A percentile compares a stretch with the other conserved stretches of the same genome.
phyloP scores from a whole-genome alignment of 2,329 filamentous ascomycete genomes.

The Magnaporthiopsis rhizophila region DNA sequence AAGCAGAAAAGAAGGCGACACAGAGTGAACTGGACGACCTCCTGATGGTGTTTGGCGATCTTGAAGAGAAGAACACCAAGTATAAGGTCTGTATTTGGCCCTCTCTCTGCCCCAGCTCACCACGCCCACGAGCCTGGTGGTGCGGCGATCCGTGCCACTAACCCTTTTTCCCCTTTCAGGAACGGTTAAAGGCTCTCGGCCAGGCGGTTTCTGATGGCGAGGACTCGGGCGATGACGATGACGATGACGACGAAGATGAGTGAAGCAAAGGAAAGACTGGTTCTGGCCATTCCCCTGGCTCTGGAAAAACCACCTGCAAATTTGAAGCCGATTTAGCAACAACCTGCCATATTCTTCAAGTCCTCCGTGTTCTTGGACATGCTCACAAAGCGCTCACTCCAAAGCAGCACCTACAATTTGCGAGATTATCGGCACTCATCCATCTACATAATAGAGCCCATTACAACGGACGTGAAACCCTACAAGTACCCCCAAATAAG shows the following conservation, averaged over 20 bases:
- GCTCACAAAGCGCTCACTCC: not conserved
- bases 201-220: constrained; percentile 71
- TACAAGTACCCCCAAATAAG: not conserved
- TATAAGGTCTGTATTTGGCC: constrained; percentile 58
- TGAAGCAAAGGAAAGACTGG: constrained; percentile 9
- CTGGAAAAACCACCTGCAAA: not conserved
- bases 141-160: not conserved
- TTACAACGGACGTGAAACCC: not conserved
- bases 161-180: constrained; percentile 26
- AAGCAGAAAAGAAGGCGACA: constrained; percentile 52
- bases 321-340: not conserved
- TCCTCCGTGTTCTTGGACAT: not conserved
- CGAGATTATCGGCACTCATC: not conserved
- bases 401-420: not conserved
- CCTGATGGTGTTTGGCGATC: constrained; percentile 70
- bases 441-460: not conserved
- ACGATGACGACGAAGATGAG: constrained; percentile 47
- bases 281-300: not conserved
- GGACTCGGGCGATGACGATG: constrained; percentile 37
- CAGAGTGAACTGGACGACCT: constrained; percentile 75
- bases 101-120: too few species aligned
- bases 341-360: not conserved
- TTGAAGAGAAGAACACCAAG: constrained; percentile 67
- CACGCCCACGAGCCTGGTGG: not conserved
- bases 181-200: constrained; percentile 57